phyloP scores from a whole-genome alignment of 352 stramenopile genomes.

The Phytophthora chlamydospora region DNA sequence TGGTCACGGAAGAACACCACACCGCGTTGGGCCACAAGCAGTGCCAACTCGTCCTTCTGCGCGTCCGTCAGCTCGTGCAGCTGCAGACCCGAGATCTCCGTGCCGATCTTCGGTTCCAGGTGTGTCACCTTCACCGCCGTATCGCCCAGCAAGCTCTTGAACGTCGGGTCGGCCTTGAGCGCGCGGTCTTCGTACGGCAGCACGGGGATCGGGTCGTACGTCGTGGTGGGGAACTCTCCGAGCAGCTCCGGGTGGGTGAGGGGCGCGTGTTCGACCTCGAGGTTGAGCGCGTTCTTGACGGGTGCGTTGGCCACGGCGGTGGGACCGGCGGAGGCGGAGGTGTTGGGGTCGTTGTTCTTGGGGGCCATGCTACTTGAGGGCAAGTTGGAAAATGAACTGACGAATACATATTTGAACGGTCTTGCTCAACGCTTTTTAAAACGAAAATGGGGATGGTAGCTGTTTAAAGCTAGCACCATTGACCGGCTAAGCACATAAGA shows the following conservation, averaged over 20 bases:
- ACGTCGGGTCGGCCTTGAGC: conserved; percentile 22
- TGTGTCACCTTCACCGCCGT: conserved; percentile 31
- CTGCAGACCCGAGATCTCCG: conserved; percentile 18
- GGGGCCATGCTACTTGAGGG: conserved; percentile 29
- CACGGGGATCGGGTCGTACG: conserved; percentile 18
- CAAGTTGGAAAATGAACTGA: conserved; percentile 33
- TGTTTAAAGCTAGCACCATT: too few relatives aligned
- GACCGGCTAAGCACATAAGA: too few relatives aligned
- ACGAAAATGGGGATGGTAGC: too few relatives aligned
- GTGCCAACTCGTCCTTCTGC: conserved; percentile 15
- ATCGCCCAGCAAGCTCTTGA: conserved; percentile 24
- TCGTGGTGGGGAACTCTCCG: conserved; percentile 16
- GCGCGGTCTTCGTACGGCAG: conserved; percentile 24
- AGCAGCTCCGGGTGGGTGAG: conserved; percentile 23
- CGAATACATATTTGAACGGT: too few relatives aligned
- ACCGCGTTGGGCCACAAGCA: conserved; percentile 16
- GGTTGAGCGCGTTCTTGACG: conserved; percentile 35
- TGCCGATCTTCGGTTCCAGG: conserved; percentile 22
- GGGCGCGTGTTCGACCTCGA: conserved; percentile 16
- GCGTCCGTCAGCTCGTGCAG: conserved; percentile 16
- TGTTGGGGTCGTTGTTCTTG: conserved; percentile 15
- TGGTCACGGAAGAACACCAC: conserved; percentile 27
- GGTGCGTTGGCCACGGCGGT: neutral
- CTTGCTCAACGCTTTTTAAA: too few relatives aligned
- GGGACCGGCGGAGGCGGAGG: too few relatives aligned